Percentiles rank a stretch among this genome's conserved stretches.
Conservation (phyloP, 106 monocot genomes). For the Ottelia alismoides region DNA sequence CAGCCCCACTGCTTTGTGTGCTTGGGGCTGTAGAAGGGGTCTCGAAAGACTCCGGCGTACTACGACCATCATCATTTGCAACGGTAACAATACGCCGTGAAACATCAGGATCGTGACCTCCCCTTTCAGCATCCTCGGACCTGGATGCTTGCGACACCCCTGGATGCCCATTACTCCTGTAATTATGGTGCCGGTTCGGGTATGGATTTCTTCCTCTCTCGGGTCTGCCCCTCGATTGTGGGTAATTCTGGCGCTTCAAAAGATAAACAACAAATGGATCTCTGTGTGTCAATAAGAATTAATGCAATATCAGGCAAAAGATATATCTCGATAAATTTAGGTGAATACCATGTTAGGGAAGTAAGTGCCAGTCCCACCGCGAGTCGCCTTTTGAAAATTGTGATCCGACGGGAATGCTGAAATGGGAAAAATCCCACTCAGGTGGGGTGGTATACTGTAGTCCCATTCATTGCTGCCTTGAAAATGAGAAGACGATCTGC, state of each 20-base stretch:
- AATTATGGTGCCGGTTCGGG: constrained; percentile 7
- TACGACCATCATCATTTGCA: not conserved
- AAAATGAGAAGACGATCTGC: not conserved
- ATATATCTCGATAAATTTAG: not conserved
- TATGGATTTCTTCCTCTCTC: constrained; percentile 24
- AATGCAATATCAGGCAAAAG: not conserved
- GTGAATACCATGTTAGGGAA: constrained; percentile 58
- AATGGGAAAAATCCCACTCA: constrained; percentile 26
- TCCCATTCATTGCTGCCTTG: not conserved
- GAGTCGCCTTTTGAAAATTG: constrained; percentile 27
- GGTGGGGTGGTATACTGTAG: constrained; percentile 7
- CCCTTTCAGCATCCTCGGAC: not conserved
- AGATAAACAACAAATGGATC: not conserved
- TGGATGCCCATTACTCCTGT: constrained; percentile 10
- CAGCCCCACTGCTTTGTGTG: constrained; percentile 13
- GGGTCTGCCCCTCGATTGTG: constrained; percentile 13
- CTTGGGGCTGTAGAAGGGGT: constrained; percentile 5
- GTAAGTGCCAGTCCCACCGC: constrained; percentile 72
- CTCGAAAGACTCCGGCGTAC: constrained; percentile 1
- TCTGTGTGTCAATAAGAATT: not conserved
- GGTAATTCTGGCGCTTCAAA: not conserved
- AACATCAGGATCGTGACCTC: not conserved
- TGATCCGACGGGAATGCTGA: constrained; percentile 10
- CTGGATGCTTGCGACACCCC: not conserved
- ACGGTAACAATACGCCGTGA: not conserved